These are phyloP conservation scores for Fusarium sulawesiense DNA, from an alignment of 2,329 filamentous ascomycete species.

Conservation along the genomic window DNA sequence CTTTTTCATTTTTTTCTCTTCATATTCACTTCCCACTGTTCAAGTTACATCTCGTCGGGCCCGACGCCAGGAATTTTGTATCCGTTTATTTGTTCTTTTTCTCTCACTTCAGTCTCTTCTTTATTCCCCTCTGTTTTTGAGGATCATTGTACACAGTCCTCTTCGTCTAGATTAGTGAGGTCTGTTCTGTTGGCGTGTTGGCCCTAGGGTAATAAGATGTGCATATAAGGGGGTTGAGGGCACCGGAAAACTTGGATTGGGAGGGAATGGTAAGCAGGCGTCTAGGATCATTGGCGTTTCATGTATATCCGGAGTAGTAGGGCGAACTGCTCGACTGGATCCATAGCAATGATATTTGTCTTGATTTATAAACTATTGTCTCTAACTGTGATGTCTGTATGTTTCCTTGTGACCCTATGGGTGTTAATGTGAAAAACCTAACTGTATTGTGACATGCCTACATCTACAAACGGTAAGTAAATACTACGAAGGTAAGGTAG, in stretches of 20 bases:
- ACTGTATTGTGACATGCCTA: not conserved
- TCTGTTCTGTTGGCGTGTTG: constrained; percentile 19
- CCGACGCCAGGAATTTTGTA: constrained; percentile 38
- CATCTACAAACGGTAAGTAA: not conserved
- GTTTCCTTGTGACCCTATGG: not conserved
- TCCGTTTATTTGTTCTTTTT: constrained; percentile 2
- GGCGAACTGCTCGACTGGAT: constrained; percentile 38
- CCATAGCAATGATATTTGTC: constrained; percentile 42
- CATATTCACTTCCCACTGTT: constrained; percentile 20
- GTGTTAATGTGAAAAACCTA: not conserved
- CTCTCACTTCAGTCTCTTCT: not conserved
- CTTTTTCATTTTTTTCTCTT: not conserved
- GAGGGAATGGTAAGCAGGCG: constrained; percentile 30
- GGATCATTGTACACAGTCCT: constrained; percentile 10
- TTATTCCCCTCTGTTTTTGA: constrained; percentile 6
- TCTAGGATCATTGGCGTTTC: constrained; percentile 39
- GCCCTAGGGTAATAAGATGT: constrained; percentile 38
- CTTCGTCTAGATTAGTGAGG: constrained; percentile 17
- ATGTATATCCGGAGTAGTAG: constrained; percentile 43
- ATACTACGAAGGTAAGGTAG: not conserved
- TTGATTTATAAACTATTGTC: constrained; percentile 15
- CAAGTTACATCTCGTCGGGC: constrained; percentile 37
- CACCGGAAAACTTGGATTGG: constrained; percentile 30
- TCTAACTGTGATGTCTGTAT: not conserved
- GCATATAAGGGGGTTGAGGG: constrained; percentile 30